Evolutionary conservation across 768 basidiomycete genomes (phyloP).

Genomic region (Termitomyces bulborhizus): DNA sequence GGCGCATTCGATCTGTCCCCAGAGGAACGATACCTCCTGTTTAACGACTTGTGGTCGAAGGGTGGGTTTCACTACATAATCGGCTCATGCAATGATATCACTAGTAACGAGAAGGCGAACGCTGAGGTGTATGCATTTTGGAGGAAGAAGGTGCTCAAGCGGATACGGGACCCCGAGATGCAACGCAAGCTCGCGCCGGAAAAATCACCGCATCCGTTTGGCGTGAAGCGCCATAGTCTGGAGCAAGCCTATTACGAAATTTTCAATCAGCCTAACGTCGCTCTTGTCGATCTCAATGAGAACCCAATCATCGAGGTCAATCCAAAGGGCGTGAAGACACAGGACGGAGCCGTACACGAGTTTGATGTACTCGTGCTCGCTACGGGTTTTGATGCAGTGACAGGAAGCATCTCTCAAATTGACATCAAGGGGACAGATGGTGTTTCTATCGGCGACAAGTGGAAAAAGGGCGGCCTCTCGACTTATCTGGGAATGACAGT

Average conservation of each 20-base stretch:
- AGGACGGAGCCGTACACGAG: constrained; percentile 9
- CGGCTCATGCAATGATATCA: constrained; percentile 13
- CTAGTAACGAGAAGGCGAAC: constrained; percentile 12
- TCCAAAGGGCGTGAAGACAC: constrained; percentile 15
- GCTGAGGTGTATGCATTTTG: constrained; percentile 13
- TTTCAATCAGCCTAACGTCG: constrained; percentile 19
- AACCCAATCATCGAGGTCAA: constrained; percentile 12
- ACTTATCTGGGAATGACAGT: constrained; percentile 12
- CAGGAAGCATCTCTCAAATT: constrained; percentile 19
- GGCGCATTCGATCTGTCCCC: constrained; percentile 10
- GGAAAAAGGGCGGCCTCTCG: constrained; percentile 15
- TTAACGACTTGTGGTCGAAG: constrained; percentile 9
- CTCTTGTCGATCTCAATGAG: constrained; percentile 8
- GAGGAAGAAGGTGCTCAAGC: not conserved
- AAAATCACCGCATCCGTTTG: constrained; percentile 18
- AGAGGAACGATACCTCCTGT: constrained; percentile 17
- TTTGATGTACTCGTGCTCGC: not conserved
- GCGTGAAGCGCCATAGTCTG: constrained; percentile 16
- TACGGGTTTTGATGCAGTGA: constrained; percentile 2
- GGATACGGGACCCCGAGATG: constrained; percentile 10
- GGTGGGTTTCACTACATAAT: constrained; percentile 13
- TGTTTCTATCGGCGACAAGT: constrained; percentile 14
- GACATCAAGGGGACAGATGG: constrained; percentile 17
- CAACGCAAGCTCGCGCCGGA: constrained; percentile 10
- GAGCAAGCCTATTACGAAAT: constrained; percentile 20